Evolutionary conservation across 768 basidiomycete genomes (phyloP).

Genomic region (Dacryopinax primogenitus): DNA sequence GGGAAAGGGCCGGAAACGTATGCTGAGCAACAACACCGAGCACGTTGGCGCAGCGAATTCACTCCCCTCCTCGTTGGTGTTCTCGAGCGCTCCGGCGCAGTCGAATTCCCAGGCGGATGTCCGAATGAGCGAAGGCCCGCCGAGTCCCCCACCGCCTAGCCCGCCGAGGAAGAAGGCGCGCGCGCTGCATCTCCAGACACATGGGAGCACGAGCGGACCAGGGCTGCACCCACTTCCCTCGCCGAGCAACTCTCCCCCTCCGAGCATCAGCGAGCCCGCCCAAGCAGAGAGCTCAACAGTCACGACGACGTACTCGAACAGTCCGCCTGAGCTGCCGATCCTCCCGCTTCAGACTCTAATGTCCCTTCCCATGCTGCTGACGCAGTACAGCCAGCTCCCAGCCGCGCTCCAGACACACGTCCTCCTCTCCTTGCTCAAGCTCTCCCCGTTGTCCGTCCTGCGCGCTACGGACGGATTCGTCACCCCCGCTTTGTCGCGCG

Average conservation of each 20-base stretch:
- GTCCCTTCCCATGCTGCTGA: constrained; percentile 68
- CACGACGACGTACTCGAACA: constrained; percentile 41
- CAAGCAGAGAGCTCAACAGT: constrained; percentile 40
- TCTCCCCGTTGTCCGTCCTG: constrained; percentile 81
- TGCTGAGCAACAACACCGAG: constrained; percentile 44
- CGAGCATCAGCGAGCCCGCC: constrained; percentile 32
- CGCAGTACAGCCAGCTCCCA: constrained; percentile 70
- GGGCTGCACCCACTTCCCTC: constrained; percentile 77
- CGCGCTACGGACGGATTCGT: constrained; percentile 80
- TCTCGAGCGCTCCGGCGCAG: not conserved
- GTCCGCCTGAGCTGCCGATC: constrained; percentile 68
- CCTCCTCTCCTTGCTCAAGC: constrained; percentile 80
- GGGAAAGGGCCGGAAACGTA: constrained; percentile 39
- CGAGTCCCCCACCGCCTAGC: not conserved
- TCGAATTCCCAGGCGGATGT: not conserved
- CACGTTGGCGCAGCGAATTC: no score
- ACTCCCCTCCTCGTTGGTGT: no score
- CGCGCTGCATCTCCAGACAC: constrained; percentile 13
- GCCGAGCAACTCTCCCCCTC: constrained; percentile 70
- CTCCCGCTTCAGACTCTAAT: constrained; percentile 69
- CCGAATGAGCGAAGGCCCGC: constrained; percentile 1
- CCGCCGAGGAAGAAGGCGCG: constrained; percentile 71
- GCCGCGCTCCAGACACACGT: constrained; percentile 81
- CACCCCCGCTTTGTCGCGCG: constrained; percentile 80
- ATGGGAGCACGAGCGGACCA: constrained; percentile 35